phyloP scores from a whole-genome alignment of 306 rosid species.

The Carpinus viminea region DNA sequence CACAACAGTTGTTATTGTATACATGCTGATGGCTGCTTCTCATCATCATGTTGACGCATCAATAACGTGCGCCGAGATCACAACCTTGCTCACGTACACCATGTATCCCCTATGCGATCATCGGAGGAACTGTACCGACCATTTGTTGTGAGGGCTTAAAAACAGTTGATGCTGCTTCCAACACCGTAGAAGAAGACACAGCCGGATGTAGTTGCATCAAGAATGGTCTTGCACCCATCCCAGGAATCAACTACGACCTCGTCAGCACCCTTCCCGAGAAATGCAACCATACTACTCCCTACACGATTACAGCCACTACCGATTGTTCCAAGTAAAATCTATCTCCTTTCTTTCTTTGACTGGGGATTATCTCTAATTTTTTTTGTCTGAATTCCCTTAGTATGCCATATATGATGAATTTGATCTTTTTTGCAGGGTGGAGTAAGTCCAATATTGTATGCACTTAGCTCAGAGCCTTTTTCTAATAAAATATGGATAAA shows the following conservation, averaged over 20 bases:
- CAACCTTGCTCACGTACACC: constrained; percentile 46
- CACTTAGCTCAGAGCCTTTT: background rate
- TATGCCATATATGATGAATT: background rate
- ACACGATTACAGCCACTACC: constrained; percentile 64
- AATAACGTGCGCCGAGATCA: constrained; percentile 52
- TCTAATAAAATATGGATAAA: background rate
- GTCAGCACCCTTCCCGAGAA: constrained; percentile 30
- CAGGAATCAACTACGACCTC: constrained; percentile 45
- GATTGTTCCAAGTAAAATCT: constrained; percentile 49
- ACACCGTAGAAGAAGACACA: constrained; percentile 40
- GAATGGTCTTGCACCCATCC: constrained; percentile 44
- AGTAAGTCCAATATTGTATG: constrained; percentile 11
- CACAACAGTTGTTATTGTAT: constrained; percentile 19
- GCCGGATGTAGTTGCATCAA: constrained; percentile 53
- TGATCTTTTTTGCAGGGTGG: constrained; percentile 44
- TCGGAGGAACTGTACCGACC: constrained; percentile 51
- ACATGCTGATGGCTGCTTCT: constrained; percentile 25
- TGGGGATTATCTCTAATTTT: too few relatives aligned
- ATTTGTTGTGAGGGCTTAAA: constrained; percentile 57
- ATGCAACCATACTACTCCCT: constrained; percentile 54
- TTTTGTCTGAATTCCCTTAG: too few relatives aligned
- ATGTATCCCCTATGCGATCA: constrained; percentile 56
- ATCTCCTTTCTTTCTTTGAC: background rate
- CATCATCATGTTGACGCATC: constrained; percentile 19
- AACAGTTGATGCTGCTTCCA: constrained; percentile 43